Evolutionary conservation across 208 protist genomes (phyloP), one percentile per base, ranked within the genome.

Genomic region (Trypanosoma melophagium): DNA sequence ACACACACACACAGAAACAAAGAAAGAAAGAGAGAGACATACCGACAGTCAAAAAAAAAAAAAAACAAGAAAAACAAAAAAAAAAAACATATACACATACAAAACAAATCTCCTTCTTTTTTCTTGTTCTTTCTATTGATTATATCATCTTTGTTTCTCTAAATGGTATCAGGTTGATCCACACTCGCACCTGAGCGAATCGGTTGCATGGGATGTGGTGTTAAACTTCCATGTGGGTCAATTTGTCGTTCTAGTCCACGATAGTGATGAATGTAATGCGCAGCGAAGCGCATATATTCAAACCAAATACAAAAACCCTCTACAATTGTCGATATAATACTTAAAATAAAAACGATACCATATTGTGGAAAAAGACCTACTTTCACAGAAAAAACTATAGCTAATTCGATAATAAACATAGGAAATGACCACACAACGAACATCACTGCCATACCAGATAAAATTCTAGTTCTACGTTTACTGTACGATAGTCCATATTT

Each of bases 201-300:
- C 71, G 67, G n/a, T 50, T 64, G 12, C 71, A 66, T 49, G 13
- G 60, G 54, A 50, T 76, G 7, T 59, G 70, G 4, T 5, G 35
- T 16, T n/a, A 62, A 47, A 54, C 68, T 72, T 31, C 60, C 69
- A 13, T 80, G 61, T 13, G 59, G 56, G 9, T 88, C 16, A 51
- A 92, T 87, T 45, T 91, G 81, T 31, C 84, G 76, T 74, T 92
- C 86, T 19, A 81, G 72, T 7, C 86, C 85, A 10, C 71, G 75
- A 53, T 80, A 83, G 8, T 66, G 41, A 52, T 95, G 86, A 17
- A 90, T 42, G 9, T 50, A 54, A 1, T 71, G 51, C 17, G 83
- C 52, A 0, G 82, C 60, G 10, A 73, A 25, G 8, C 72, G 68
- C 79, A 95, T 83, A 61, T 93, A 95, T 4, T 61, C 76, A 62